A percentile compares a stretch with the other conserved stretches of the same genome.
Evolutionary conservation across 192 early-diverging fungal species (phyloP).

Genomic region (Powellomyces hirtus): DNA sequence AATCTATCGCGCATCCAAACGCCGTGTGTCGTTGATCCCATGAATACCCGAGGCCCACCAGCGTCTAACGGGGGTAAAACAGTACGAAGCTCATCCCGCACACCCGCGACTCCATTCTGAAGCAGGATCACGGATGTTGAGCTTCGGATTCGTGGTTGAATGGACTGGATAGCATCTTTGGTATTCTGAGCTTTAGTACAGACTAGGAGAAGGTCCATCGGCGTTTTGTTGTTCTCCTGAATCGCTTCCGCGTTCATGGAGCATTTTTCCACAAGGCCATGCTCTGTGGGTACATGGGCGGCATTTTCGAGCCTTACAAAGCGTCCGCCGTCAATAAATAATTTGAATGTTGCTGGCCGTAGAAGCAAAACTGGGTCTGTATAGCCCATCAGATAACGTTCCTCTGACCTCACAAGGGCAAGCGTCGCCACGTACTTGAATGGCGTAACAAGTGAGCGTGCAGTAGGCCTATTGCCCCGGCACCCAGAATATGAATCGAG

Average conservation of each 20-base stretch:
- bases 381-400: no score
- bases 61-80: no score
- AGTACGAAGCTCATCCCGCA: slow-evolving; percentile 10
- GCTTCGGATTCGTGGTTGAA: slow-evolving; percentile 45
- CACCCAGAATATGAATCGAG: slow-evolving; percentile 63
- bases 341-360: slow-evolving; percentile 45
- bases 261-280: no score
- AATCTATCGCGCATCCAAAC: slow-evolving; percentile 45
- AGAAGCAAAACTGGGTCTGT: slow-evolving; percentile 57
- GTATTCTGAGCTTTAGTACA: slow-evolving; percentile 69
- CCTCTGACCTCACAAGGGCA: no score
- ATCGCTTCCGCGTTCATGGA: background rate
- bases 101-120: slow-evolving; percentile 65
- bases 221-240: background rate
- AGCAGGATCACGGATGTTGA: slow-evolving; percentile 56
- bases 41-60: background rate
- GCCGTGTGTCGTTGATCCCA: slow-evolving; percentile 49
- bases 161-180: slow-evolving; percentile 44
- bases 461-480: slow-evolving; percentile 68
- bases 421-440: background rate
- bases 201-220: slow-evolving; percentile 54
- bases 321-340: background rate
- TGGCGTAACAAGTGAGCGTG: slow-evolving; percentile 57
- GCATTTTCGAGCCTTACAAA: no score
- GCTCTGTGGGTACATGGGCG: no score